These are phyloP conservation scores for Podosphaera fusca DNA, from an alignment of 2,329 filamentous ascomycete genomes.

Conservation along the genomic window DNA sequence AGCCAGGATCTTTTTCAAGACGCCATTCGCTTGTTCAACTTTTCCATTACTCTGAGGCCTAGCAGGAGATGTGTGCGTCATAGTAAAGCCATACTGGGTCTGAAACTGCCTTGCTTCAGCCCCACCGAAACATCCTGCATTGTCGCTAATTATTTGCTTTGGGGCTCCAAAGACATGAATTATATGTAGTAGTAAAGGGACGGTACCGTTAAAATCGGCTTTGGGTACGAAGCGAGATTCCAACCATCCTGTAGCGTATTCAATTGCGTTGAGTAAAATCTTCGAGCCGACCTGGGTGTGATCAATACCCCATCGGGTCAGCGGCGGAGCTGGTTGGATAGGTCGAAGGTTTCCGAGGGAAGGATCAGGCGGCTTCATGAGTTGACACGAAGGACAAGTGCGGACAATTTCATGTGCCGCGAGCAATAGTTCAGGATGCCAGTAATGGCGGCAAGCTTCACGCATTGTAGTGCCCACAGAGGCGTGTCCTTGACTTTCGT, in stretches of 20 bases:
- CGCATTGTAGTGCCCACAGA: too few species aligned
- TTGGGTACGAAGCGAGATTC: neutral
- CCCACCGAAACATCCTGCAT: neutral
- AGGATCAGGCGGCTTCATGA: neutral
- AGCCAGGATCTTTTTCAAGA: neutral
- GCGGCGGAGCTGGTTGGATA: neutral
- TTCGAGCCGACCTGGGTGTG: neutral
- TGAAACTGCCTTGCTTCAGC: neutral
- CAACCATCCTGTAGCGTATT: neutral
- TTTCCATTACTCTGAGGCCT: neutral
- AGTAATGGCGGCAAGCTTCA: too few species aligned
- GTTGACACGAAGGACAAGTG: neutral
- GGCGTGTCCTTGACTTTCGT: too few species aligned
- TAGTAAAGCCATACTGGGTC: neutral
- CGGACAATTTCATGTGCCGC: too few species aligned
- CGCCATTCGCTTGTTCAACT: neutral
- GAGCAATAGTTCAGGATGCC: too few species aligned
- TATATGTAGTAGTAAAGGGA: neutral
- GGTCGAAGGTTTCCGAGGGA: neutral
- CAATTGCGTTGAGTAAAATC: neutral
- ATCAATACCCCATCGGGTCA: neutral
- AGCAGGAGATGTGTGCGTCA: neutral
- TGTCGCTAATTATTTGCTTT: too few species aligned
- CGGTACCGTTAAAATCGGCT: neutral
- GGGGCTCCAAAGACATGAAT: neutral